Evolutionary conservation across 1,139 yeast species (phyloP).

Genomic region (Geotrichum carabidarum): DNA sequence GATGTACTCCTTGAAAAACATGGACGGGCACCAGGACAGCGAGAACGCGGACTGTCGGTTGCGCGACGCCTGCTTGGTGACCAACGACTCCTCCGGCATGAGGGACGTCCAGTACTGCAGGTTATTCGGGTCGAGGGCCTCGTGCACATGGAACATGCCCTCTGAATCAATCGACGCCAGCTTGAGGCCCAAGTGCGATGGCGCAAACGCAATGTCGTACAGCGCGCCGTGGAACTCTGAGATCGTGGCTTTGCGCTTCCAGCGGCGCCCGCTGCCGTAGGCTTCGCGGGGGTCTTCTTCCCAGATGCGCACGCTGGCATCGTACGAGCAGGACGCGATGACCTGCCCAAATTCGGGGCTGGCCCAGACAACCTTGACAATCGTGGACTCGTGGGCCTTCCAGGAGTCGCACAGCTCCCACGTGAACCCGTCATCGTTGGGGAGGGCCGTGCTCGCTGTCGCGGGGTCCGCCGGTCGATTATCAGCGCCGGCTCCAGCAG

Average conservation of each 20-base stretch:
- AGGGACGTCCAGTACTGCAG: conserved; percentile 75
- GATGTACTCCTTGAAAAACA: conserved; percentile 72
- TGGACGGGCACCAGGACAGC: conserved; percentile 89
- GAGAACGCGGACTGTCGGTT: conserved; percentile 84
- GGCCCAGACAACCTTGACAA: conserved; percentile 84
- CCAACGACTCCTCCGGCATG: conserved; percentile 55
- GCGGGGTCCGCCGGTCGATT: background rate
- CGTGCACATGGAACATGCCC: conserved; percentile 80
- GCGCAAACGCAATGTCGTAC: conserved; percentile 86
- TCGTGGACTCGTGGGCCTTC: conserved; percentile 91
- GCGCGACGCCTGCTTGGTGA: conserved; percentile 66
- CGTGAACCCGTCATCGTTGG: conserved; percentile 36
- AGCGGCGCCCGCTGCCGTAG: conserved; percentile 69
- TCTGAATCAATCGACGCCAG: conserved; percentile 88
- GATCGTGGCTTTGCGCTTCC: conserved; percentile 70
- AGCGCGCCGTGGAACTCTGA: conserved; percentile 87
- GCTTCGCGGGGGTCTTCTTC: conserved; percentile 82
- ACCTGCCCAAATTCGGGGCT: conserved; percentile 89
- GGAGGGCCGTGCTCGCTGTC: background rate
- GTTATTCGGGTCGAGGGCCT: conserved; percentile 83
- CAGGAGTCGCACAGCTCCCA: conserved; percentile 85
- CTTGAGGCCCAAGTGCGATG: conserved; percentile 74
- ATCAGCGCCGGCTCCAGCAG: background rate
- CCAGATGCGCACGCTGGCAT: conserved; percentile 83
- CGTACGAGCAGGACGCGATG: conserved; percentile 83